These are phyloP conservation scores for Starmerella khaoyaiensis DNA, from an alignment of 805 yeast species.

Conservation along the genomic window DNA sequence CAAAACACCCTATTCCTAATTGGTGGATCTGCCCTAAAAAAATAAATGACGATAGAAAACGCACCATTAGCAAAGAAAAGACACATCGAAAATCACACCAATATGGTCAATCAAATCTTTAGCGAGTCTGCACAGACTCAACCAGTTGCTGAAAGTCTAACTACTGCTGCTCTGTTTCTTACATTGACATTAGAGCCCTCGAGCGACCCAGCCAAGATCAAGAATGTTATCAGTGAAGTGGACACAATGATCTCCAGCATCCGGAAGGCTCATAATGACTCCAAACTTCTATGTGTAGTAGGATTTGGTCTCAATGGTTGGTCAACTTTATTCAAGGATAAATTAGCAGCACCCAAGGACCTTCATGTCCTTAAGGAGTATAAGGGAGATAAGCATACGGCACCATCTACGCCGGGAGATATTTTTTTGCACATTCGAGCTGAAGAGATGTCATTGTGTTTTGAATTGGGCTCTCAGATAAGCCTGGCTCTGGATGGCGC, in stretches of 20 bases:
- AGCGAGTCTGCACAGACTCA: slow-evolving; percentile 4
- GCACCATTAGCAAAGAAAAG: no score
- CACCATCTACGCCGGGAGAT: slow-evolving; percentile 23
- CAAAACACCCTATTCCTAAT: no score
- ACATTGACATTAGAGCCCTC: slow-evolving; percentile 4
- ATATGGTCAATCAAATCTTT: background rate
- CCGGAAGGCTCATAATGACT: slow-evolving; percentile 1
- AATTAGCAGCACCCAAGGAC: slow-evolving; percentile 15
- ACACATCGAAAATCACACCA: no score
- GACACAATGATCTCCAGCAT: slow-evolving; percentile 1
- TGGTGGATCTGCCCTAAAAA: background rate
- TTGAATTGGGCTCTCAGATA: slow-evolving; percentile 18
- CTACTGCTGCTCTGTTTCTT: slow-evolving; percentile 11
- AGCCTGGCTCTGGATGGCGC: slow-evolving; percentile 12
- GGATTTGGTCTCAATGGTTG: slow-evolving; percentile 20
- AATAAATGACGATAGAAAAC: no score
- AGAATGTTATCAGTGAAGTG: slow-evolving; percentile 7
- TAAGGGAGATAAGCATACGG: slow-evolving; percentile 17
- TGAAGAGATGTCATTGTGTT: slow-evolving; percentile 19
- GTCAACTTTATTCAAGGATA: slow-evolving; percentile 10
- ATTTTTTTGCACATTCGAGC: slow-evolving; percentile 21
- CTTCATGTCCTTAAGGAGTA: slow-evolving; percentile 20
- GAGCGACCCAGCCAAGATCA: slow-evolving; percentile 6
- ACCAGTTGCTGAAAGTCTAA: slow-evolving; percentile 7
- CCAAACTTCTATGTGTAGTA: slow-evolving; percentile 4